Evolutionary conservation across 176 grass and related monocot genomes (phyloP).

Genomic region (Pontederia crassipes): DNA sequence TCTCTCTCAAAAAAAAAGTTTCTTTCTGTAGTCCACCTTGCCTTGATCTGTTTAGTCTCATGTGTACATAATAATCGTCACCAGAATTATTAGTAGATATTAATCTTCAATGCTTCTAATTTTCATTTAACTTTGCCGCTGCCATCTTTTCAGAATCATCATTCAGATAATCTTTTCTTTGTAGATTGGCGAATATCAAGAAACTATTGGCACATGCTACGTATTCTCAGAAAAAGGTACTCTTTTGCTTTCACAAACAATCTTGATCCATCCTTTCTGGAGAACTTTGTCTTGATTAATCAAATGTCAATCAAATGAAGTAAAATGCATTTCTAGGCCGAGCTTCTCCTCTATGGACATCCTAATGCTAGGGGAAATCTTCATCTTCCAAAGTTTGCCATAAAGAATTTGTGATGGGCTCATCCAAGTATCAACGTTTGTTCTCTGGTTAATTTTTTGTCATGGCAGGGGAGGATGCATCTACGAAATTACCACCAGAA

Average conservation of each 20-base stretch:
- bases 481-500: background rate
- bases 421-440: background rate
- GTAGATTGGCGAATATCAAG: conserved; percentile 77
- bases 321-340: too few relatives aligned
- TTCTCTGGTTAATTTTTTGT: background rate
- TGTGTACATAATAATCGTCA: too few relatives aligned
- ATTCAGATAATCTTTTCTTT: background rate
- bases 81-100: too few relatives aligned
- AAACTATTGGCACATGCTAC: conserved; percentile 74
- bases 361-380: background rate
- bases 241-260: conserved; percentile 4
- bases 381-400: background rate
- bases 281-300: background rate
- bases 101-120: too few relatives aligned
- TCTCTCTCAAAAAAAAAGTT: too few relatives aligned
- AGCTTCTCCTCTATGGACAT: too few relatives aligned
- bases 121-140: too few relatives aligned
- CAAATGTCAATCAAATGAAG: too few relatives aligned
- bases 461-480: conserved; percentile 19
- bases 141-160: too few relatives aligned
- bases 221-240: conserved; percentile 62
- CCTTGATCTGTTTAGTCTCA: too few relatives aligned
- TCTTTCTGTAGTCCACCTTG: too few relatives aligned
- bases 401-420: background rate
- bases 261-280: background rate